phyloP scores from a whole-genome alignment of 805 yeast species.

The Candida maesae region DNA sequence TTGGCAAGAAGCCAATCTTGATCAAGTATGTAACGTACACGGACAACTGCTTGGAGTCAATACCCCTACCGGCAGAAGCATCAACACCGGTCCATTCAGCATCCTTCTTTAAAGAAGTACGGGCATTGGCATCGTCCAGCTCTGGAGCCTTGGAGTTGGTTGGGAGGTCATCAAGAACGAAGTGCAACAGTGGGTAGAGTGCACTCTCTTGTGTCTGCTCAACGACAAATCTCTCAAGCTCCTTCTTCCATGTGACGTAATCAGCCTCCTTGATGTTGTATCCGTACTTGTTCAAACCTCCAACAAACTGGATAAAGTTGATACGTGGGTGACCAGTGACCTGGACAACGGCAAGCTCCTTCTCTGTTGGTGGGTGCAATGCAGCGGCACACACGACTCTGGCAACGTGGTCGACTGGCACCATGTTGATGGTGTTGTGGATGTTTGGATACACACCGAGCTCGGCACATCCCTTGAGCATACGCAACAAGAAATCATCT shows the following conservation, averaged over 20 bases:
- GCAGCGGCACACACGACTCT: constrained; percentile 82
- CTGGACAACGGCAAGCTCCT: constrained; percentile 71
- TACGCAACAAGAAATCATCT: constrained; percentile 91
- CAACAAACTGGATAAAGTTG: constrained; percentile 69
- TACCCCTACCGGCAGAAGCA: constrained; percentile 67
- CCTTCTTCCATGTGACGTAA: constrained; percentile 75
- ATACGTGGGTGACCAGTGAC: constrained; percentile 98
- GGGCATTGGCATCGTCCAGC: constrained; percentile 82
- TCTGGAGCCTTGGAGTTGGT: constrained; percentile 93
- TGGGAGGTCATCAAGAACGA: constrained; percentile 90
- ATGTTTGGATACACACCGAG: constrained; percentile 84
- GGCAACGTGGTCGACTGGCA: constrained; percentile 98
- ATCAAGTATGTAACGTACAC: constrained; percentile 76
- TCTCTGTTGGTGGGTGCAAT: constrained; percentile 60
- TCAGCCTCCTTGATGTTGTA: constrained; percentile 58
- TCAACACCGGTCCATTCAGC: constrained; percentile 62
- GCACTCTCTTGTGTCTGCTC: constrained; percentile 78
- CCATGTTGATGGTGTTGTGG: constrained; percentile 86
- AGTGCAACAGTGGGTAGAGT: constrained; percentile 86
- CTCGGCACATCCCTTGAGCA: constrained; percentile 92
- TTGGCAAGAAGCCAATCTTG: constrained; percentile 74
- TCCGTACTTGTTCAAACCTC: constrained; percentile 64
- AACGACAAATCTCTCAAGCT: constrained; percentile 73
- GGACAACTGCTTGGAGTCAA: constrained; percentile 63
- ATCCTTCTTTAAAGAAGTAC: constrained; percentile 61